phyloP scores from a whole-genome alignment of 2,329 filamentous ascomycete species.

The Nemania abortiva region DNA sequence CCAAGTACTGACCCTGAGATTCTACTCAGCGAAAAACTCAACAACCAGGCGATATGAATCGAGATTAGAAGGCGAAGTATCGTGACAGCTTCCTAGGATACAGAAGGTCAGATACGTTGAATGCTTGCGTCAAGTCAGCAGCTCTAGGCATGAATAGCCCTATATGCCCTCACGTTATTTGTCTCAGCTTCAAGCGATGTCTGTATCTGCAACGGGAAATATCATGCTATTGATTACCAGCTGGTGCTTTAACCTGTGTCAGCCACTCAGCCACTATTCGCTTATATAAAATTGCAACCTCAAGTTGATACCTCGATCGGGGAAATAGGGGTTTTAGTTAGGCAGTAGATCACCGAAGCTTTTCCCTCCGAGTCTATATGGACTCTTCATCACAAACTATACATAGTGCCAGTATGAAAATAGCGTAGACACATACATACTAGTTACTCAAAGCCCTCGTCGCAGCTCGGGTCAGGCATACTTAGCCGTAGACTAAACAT shows the following conservation, averaged over 20 bases:
- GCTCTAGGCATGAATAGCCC: too few relatives aligned
- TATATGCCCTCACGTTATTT: too few relatives aligned
- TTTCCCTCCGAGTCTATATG: too few relatives aligned
- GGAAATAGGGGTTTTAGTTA: background rate
- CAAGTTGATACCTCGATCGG: background rate
- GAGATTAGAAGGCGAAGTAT: too few relatives aligned
- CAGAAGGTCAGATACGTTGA: too few relatives aligned
- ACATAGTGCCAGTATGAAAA: background rate
- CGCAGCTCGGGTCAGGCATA: background rate
- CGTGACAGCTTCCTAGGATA: too few relatives aligned
- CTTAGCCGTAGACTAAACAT: background rate
- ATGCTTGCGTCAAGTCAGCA: too few relatives aligned
- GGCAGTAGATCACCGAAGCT: background rate
- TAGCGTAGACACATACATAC: background rate
- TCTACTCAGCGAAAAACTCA: too few relatives aligned
- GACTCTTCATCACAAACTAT: background rate
- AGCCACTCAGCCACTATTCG: slow-evolving; percentile 1
- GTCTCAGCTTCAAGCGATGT: too few relatives aligned
- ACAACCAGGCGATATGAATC: too few relatives aligned
- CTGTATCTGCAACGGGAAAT: too few relatives aligned
- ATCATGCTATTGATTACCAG: background rate
- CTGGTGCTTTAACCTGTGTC: background rate
- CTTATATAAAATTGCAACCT: background rate
- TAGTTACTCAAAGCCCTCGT: background rate
- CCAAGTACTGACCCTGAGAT: background rate